phyloP scores from a whole-genome alignment of 2,329 filamentous ascomycete species.

The Penicillium sp. region DNA sequence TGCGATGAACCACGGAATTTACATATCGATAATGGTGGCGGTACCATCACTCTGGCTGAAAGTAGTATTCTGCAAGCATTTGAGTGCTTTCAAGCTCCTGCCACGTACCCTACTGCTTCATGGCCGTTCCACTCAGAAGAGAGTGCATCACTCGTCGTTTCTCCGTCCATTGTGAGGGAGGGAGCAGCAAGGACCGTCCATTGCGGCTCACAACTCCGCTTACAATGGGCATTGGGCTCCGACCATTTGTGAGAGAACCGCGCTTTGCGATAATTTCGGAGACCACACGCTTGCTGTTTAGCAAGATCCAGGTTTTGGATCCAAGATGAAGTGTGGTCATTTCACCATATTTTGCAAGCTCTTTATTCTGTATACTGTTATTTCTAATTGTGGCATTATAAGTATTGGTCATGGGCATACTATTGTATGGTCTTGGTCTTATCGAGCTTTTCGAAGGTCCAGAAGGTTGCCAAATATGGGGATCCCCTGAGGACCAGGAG shows the following conservation, averaged over 20 bases:
- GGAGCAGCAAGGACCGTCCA: constrained; percentile 42
- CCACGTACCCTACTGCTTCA: constrained; percentile 42
- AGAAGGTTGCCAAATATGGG: constrained; percentile 32
- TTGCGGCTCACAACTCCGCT: constrained; percentile 46
- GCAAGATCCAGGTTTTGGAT: constrained; percentile 51
- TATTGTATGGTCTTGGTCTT: constrained; percentile 16
- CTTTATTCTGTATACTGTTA: constrained; percentile 10
- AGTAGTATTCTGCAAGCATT: constrained; percentile 45
- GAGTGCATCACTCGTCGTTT: constrained; percentile 49
- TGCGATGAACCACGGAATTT: constrained; percentile 47
- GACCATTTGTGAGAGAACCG: constrained; percentile 43
- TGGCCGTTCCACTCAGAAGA: constrained; percentile 44
- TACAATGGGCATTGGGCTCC: constrained; percentile 44
- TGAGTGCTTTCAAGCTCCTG: constrained; percentile 48
- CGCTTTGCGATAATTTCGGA: constrained; percentile 48
- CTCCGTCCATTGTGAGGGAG: constrained; percentile 44
- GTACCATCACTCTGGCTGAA: constrained; percentile 46
- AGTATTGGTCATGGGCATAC: not conserved
- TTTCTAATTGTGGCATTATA: not conserved
- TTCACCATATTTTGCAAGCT: constrained; percentile 36
- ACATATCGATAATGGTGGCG: constrained; percentile 51
- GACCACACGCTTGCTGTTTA: constrained; percentile 51
- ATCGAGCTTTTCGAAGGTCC: constrained; percentile 6
- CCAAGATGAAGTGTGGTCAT: constrained; percentile 43
- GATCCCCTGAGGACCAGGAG: constrained; percentile 32